Evolutionary conservation across 306 rosid species (phyloP), one percentile per base, ranked within the genome.

Genomic region (Rubus idaeus): DNA sequence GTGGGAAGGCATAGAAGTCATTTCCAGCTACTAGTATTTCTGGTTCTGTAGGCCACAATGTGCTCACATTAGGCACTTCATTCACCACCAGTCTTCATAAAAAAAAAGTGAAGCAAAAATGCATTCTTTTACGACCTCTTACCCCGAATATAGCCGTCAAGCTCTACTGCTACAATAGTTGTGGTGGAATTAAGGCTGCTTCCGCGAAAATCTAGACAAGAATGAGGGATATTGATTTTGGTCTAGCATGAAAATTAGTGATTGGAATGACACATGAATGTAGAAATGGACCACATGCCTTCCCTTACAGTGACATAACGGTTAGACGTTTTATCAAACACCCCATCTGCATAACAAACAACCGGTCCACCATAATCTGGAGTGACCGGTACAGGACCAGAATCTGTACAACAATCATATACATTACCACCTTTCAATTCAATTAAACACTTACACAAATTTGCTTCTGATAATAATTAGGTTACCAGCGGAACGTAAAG

Each of bases 1-100:
- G 96, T 12, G 97, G 98, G 87, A 91, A 95, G 82, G 97, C 99
- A 84, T 95, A 92, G 89, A 92, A 92, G 56, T 96, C 98, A 44
- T 84, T 88, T 53, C 98, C 99, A 1, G 89, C 86, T 42, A 96
- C 84, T 7, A 96, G 79, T 44, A 87, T 84, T 75, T 86, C 71
- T 14, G 99, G 94, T 81, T 92, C 96, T 95, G 94, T 62, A 79
- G 62, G 76, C 68, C 81, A 72, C 12, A 51, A 12, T 65, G 21
- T 56, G 40, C 73, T 79, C 75, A 68, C 23, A 80, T 76, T 58
- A 77, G 39, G 30, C 58, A 52, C 17, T 51, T 16, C 56, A 51
- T 18, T 23, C 56, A 51, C 20, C 56, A 11, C 52, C 52, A 49
- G 52, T 51, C 17, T 16, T 51, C 56, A 51, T 51, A 7, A 16